phyloP scores from a whole-genome alignment of 306 rosid species.

The Mucuna pruriens region DNA sequence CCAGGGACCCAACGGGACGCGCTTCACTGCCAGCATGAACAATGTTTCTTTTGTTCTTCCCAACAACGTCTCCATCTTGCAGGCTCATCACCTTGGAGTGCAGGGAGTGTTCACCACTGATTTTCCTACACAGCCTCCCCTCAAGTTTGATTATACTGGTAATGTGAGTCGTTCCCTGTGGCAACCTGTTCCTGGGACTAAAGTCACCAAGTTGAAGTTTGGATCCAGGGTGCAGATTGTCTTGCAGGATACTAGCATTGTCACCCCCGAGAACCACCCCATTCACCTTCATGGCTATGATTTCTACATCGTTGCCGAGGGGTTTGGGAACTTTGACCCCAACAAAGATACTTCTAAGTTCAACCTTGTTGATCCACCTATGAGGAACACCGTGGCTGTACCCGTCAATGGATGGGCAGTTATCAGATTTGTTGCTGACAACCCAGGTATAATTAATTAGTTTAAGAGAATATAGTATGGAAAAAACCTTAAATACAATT shows the following conservation, averaged over 20 bases:
- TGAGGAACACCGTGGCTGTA: constrained; percentile 85
- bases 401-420: constrained; percentile 93
- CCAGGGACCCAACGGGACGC: constrained; percentile 90
- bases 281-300: constrained; percentile 96
- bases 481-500: too few relatives aligned
- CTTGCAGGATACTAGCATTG: constrained; percentile 78
- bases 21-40: constrained; percentile 92
- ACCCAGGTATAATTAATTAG: constrained; percentile 68
- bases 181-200: constrained; percentile 79
- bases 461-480: too few relatives aligned
- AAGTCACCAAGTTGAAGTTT: constrained; percentile 60
- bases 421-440: constrained; percentile 89
- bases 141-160: constrained; percentile 78
- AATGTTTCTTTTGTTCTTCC: constrained; percentile 85
- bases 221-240: constrained; percentile 87
- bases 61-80: constrained; percentile 60
- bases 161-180: constrained; percentile 82
- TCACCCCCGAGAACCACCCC: constrained; percentile 84
- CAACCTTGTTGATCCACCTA: constrained; percentile 90
- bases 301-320: constrained; percentile 80
- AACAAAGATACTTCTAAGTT: constrained; percentile 63
- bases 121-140: constrained; percentile 76
- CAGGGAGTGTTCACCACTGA: constrained; percentile 76
- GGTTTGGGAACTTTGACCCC: constrained; percentile 86
- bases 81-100: constrained; percentile 67